Evolutionary conservation across 306 rosid genomes (phyloP).

Genomic region (Alnus rubra): DNA sequence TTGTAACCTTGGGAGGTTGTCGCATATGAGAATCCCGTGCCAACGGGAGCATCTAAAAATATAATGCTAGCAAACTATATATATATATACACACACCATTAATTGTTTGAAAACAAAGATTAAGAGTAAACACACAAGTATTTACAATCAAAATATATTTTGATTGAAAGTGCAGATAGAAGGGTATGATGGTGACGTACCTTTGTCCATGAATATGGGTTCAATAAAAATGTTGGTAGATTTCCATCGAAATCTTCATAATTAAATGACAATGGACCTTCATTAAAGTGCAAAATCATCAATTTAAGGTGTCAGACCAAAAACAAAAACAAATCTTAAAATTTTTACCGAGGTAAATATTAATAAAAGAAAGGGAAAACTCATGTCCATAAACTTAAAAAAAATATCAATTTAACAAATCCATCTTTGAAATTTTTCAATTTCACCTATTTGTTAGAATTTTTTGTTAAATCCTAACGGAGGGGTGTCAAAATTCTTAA

Average conservation of each 20-base stretch:
- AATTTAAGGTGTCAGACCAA: not conserved
- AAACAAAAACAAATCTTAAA: not conserved
- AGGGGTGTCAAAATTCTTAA: too few relatives aligned
- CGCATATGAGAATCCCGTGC: conserved; percentile 39
- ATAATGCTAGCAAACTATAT: conserved; percentile 22
- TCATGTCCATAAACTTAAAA: too few relatives aligned
- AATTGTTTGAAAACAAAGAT: too few relatives aligned
- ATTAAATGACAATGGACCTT: conserved; percentile 31
- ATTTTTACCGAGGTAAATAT: not conserved
- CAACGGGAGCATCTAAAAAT: conserved; percentile 32
- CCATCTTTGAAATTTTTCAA: too few relatives aligned
- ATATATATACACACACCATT: too few relatives aligned
- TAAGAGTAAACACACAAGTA: too few relatives aligned
- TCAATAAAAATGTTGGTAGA: conserved; percentile 21
- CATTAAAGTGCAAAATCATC: not conserved
- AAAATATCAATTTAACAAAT: too few relatives aligned
- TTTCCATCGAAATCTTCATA: conserved; percentile 14
- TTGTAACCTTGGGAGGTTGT: conserved; percentile 27
- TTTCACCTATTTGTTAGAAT: too few relatives aligned
- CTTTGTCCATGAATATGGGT: conserved; percentile 32
- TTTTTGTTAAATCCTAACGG: too few relatives aligned
- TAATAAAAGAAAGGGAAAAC: not conserved
- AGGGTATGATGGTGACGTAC: not conserved
- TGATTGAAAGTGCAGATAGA: not conserved
- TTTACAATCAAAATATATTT: too few relatives aligned